Evolutionary conservation across 1,284 basidiomycete genomes (phyloP).

Genomic region (Xerocomus nothofagi): DNA sequence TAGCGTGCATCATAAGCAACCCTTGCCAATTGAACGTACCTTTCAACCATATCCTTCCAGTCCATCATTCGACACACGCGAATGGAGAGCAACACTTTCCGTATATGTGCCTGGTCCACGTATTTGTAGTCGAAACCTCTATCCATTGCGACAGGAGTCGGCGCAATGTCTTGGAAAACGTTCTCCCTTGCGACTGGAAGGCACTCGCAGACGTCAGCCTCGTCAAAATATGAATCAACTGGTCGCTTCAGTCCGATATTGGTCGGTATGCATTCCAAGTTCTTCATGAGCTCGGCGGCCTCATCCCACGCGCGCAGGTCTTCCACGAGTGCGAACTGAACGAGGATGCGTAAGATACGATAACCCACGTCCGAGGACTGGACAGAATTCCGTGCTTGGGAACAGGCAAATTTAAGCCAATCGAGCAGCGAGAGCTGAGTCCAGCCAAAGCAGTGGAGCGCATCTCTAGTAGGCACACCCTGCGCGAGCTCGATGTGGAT

Average conservation of each 20-base stretch:
- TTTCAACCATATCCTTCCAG: conserved; percentile 12
- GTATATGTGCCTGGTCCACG: conserved; percentile 1
- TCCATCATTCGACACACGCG: conserved; percentile 7
- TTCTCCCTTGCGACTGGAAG: conserved; percentile 18
- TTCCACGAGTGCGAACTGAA: conserved; percentile 82
- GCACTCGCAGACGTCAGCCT: conserved; percentile 20
- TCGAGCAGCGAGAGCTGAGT: conserved; percentile 56
- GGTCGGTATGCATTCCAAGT: conserved; percentile 82
- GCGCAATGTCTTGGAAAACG: conserved; percentile 1
- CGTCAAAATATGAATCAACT: conserved; percentile 24
- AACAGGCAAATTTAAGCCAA: conserved; percentile 27
- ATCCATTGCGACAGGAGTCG: background rate
- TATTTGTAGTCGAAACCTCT: background rate
- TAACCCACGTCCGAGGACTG: conserved; percentile 44
- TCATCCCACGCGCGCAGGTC: conserved; percentile 66
- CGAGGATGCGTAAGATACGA: conserved; percentile 56
- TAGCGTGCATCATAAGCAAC: background rate
- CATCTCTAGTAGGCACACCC: conserved; percentile 55
- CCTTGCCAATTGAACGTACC: conserved; percentile 2
- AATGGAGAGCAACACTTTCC: conserved; percentile 2
- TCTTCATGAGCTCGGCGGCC: conserved; percentile 55
- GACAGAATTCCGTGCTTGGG: conserved; percentile 37
- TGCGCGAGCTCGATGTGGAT: conserved; percentile 53
- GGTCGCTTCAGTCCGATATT: conserved; percentile 16
- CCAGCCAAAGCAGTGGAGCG: conserved; percentile 80